These are phyloP conservation scores for Vaccinium corymbosum DNA, from an alignment of 148 eudicot species.

Conservation along the genomic window DNA sequence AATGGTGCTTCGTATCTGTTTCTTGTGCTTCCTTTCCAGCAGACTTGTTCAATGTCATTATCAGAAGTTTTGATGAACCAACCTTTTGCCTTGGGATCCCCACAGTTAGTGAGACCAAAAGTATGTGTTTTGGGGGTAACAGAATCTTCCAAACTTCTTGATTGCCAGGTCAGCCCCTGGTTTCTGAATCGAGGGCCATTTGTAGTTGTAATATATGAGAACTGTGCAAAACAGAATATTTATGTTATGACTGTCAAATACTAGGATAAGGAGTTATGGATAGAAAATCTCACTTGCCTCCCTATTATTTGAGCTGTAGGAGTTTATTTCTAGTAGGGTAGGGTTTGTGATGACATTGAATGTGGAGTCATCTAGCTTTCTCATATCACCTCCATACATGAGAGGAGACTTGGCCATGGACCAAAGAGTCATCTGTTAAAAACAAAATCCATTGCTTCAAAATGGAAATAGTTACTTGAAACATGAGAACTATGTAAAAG, in stretches of 20 bases:
- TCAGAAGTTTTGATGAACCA: slow-evolving; percentile 55
- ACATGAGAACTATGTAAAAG: slow-evolving; percentile 8
- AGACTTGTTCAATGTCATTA: slow-evolving; percentile 55
- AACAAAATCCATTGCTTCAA: background rate
- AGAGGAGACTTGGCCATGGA: slow-evolving; percentile 93
- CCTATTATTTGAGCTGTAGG: slow-evolving; percentile 75
- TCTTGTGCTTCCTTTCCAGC: slow-evolving; percentile 59
- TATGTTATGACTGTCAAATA: slow-evolving; percentile 10
- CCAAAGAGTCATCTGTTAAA: slow-evolving; percentile 85
- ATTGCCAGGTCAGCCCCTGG: slow-evolving; percentile 15
- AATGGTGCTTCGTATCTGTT: slow-evolving; percentile 31
- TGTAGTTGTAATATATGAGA: slow-evolving; percentile 35
- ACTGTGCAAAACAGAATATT: slow-evolving; percentile 39
- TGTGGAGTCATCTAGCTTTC: slow-evolving; percentile 67
- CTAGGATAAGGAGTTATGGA: background rate
- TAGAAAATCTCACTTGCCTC: slow-evolving; percentile 52
- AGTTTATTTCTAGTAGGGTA: slow-evolving; percentile 66
- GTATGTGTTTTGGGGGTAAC: slow-evolving; percentile 18
- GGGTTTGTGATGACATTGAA: slow-evolving; percentile 77
- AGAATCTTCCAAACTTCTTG: slow-evolving; percentile 16
- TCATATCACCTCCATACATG: slow-evolving; percentile 95
- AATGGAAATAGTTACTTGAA: background rate
- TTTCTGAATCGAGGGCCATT: slow-evolving; percentile 9
- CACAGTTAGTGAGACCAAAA: slow-evolving; percentile 53
- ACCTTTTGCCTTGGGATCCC: slow-evolving; percentile 46